Conservation (phyloP, 495 filamentous ascomycete genomes). For the Immersiella caudata region DNA sequence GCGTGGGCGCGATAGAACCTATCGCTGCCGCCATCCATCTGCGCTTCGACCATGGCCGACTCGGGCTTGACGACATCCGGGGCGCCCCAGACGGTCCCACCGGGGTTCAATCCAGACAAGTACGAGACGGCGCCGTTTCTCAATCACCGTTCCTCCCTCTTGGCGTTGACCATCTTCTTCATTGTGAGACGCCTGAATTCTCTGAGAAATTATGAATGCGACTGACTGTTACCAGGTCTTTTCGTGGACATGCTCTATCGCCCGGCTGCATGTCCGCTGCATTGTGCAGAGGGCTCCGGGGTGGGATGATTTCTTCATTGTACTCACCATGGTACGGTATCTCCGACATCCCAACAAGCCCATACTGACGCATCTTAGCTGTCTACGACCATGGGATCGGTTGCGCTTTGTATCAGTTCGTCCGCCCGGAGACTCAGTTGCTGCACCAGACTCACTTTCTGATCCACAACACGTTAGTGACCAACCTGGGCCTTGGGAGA, state of each 20-base stretch:
- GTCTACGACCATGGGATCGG: neutral
- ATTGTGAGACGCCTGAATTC: neutral
- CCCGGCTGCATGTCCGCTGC: constrained; percentile 36
- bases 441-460: neutral
- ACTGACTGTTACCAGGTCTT: constrained; percentile 7
- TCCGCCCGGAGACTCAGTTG: neutral
- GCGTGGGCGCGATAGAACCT: no score
- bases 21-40: no score
- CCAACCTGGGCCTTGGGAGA: neutral
- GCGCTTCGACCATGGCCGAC: neutral
- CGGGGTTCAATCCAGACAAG: neutral
- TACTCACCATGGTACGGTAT: constrained; percentile 31
- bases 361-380: neutral
- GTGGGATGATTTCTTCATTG: constrained; percentile 42
- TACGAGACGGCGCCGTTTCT: neutral
- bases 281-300: constrained; percentile 30
- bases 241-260: constrained; percentile 35
- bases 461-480: no score
- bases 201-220: neutral
- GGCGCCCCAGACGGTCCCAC: neutral
- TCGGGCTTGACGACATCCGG: neutral
- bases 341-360: neutral
- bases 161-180: constrained; percentile 12
- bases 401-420: neutral
- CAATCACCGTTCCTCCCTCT: constrained; percentile 1